Percentiles rank a stretch among this genome's conserved stretches.
These are phyloP conservation scores for Kurtzmaniella fragi DNA, from an alignment of 805 yeast species.

Conservation along the genomic window DNA sequence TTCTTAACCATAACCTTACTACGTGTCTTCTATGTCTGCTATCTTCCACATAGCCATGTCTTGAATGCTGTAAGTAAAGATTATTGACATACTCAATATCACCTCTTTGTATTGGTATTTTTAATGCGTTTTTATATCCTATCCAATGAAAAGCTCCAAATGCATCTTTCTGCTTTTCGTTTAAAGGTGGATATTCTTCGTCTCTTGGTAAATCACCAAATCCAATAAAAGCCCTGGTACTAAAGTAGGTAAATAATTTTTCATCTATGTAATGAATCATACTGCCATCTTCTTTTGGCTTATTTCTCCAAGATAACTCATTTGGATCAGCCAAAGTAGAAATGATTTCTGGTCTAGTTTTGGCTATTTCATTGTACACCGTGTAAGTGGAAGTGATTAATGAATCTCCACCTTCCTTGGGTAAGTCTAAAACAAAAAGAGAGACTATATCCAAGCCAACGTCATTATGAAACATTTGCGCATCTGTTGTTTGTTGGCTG, in stretches of 20 bases:
- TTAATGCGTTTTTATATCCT: constrained; percentile 5
- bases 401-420: constrained; percentile 8
- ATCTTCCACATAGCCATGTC: constrained; percentile 8
- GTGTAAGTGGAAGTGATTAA: constrained; percentile 7
- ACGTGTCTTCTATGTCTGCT: constrained; percentile 8
- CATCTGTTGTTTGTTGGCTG: constrained; percentile 10
- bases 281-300: constrained; percentile 6
- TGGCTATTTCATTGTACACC: constrained; percentile 8
- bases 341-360: constrained; percentile 7
- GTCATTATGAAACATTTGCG: constrained; percentile 10
- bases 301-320: constrained; percentile 3
- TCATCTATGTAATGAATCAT: constrained; percentile 5
- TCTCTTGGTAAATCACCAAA: constrained; percentile 8
- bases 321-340: constrained; percentile 4
- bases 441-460: constrained; percentile 9
- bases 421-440: constrained; percentile 6
- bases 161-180: constrained; percentile 7
- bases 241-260: constrained; percentile 3
- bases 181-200: constrained; percentile 6
- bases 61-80: constrained; percentile 7
- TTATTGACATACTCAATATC: constrained; percentile 10
- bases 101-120: constrained; percentile 6
- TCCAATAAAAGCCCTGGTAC: constrained; percentile 8
- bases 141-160: constrained; percentile 8
- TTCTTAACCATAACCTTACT: constrained; percentile 9